These are phyloP conservation scores for Cylindrotheca closterium DNA, from an alignment of 108 stramenopile genomes.

Conservation along the genomic window DNA sequence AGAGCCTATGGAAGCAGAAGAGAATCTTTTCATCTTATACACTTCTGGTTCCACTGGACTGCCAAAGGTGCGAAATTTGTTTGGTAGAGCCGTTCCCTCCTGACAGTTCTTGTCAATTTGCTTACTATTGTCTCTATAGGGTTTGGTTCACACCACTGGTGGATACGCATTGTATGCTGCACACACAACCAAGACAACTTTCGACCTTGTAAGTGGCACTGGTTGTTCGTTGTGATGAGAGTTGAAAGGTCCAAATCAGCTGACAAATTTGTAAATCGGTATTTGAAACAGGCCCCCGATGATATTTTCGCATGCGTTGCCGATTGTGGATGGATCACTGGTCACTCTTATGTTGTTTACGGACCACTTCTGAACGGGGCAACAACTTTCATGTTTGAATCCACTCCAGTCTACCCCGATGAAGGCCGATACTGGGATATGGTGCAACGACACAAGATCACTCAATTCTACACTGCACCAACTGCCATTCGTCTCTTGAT, in stretches of 20 bases:
- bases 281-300: constrained; percentile 3
- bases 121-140: constrained; percentile 23
- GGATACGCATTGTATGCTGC: constrained; percentile 93
- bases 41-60: constrained; percentile 95
- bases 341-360: constrained; percentile 97
- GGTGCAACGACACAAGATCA: constrained; percentile 88
- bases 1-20: constrained; percentile 93
- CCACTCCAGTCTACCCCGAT: constrained; percentile 94
- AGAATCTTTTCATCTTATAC: constrained; percentile 95
- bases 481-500: constrained; percentile 98
- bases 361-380: constrained; percentile 93
- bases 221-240: too few relatives aligned
- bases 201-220: constrained; percentile 45
- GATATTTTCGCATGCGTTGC: constrained; percentile 98
- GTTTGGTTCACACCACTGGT: constrained; percentile 92
- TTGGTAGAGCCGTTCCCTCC: too few relatives aligned
- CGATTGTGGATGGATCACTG: constrained; percentile 98
- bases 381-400: constrained; percentile 95
- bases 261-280: neutral
- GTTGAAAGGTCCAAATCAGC: constrained; percentile 16
- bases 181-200: constrained; percentile 83
- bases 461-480: constrained; percentile 88
- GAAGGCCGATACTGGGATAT: constrained; percentile 95
- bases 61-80: constrained; percentile 63
- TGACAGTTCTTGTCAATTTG: too few relatives aligned